A percentile compares a stretch with the other conserved stretches of the same genome.
Evolutionary conservation across 331 rosid genomes (phyloP).

Genomic region (Acacia concinna): DNA sequence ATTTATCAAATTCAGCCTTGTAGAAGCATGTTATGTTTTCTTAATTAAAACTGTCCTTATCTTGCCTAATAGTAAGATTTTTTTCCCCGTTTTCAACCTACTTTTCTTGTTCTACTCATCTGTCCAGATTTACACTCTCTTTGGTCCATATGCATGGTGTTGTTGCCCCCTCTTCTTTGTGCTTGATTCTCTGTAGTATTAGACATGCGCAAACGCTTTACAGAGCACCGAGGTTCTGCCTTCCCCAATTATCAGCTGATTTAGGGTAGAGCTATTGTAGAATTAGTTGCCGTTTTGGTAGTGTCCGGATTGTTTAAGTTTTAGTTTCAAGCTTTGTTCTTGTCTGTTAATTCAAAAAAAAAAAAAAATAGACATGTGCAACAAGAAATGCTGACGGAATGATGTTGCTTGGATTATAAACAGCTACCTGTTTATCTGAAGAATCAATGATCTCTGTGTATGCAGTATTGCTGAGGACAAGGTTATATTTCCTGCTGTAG

Average conservation of each 20-base stretch:
- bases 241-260: no score
- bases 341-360: no score
- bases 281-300: no score
- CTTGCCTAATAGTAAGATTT: neutral
- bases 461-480: constrained; percentile 98
- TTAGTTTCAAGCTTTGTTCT: no score
- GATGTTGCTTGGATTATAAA: constrained; percentile 17
- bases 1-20: constrained; percentile 18
- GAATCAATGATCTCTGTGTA: constrained; percentile 31
- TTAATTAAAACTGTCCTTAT: constrained; percentile 9
- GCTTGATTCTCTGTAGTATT: neutral
- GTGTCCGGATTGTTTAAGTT: no score
- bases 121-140: neutral
- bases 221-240: no score
- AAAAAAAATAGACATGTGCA: no score
- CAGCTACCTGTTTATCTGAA: constrained; percentile 34
- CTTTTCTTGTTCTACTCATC: constrained; percentile 1
- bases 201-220: neutral
- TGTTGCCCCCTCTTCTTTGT: neutral
- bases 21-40: constrained; percentile 29
- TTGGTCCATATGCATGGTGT: neutral
- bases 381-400: neutral
- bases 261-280: no score
- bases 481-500: constrained; percentile 96
- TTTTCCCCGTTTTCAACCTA: neutral